phyloP scores from a whole-genome alignment of 164 flowering plant species.

The Umbilicus rupestris region DNA sequence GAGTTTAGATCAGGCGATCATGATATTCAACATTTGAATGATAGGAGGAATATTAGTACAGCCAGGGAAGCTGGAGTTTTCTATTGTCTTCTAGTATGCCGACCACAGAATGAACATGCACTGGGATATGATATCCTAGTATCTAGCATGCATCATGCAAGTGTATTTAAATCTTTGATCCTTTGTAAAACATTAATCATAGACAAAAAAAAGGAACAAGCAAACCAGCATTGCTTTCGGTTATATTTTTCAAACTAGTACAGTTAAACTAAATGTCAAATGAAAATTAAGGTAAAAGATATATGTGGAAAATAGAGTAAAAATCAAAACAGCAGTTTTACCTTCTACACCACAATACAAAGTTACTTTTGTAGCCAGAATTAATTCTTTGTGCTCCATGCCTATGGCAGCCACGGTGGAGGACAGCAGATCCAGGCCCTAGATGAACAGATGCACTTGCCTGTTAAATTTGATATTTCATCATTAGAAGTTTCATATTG shows the following conservation, averaged over 20 bases:
- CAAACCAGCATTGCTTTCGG: too few relatives aligned
- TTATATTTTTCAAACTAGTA: not conserved
- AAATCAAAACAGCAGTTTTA: not conserved
- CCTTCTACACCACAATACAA: slow-evolving; percentile 6
- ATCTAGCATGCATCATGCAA: not conserved
- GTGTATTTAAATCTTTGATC: not conserved
- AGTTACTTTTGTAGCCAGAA: slow-evolving; percentile 6
- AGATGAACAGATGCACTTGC: not conserved
- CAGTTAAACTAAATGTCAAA: not conserved
- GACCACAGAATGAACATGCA: not conserved
- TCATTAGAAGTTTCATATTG: not conserved
- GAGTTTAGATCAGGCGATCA: not conserved
- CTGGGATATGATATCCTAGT: not conserved
- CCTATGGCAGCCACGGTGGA: slow-evolving; percentile 5
- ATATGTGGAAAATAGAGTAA: not conserved
- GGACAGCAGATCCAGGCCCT: slow-evolving; percentile 6
- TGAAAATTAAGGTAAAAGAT: not conserved
- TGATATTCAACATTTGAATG: not conserved
- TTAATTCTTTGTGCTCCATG: not conserved
- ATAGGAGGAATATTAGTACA: not conserved
- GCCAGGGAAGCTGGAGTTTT: not conserved
- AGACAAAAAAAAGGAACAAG: too few relatives aligned
- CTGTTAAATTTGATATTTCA: not conserved
- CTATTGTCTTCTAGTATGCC: not conserved
- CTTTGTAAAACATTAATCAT: not conserved